Percentiles rank a stretch among this genome's conserved stretches.
Evolutionary conservation across 2,329 filamentous ascomycete species (phyloP).

Genomic region (Fusarium scirpi): DNA sequence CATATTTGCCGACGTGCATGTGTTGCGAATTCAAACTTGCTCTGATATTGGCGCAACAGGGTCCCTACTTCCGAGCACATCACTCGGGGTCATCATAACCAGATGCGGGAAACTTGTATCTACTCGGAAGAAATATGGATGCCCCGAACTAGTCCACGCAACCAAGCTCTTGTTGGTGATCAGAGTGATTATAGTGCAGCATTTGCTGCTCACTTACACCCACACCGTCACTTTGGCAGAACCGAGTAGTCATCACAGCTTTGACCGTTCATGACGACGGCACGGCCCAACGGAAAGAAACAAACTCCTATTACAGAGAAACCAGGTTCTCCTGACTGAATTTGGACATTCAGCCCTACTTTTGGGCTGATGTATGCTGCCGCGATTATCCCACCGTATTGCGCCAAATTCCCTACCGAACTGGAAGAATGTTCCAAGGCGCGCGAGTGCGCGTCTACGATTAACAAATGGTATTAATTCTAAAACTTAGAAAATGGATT

Average conservation of each 20-base stretch:
- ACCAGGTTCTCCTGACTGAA: constrained; percentile 21
- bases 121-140: constrained; percentile 10
- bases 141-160: constrained; percentile 23
- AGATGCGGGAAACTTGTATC: constrained; percentile 33
- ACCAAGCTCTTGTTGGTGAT: constrained; percentile 43
- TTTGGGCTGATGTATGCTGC: background rate
- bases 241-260: constrained; percentile 24
- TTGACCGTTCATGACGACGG: constrained; percentile 13
- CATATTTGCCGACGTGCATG: constrained; percentile 23
- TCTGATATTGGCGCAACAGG: constrained; percentile 23
- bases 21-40: constrained; percentile 4
- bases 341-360: constrained; percentile 1
- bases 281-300: constrained; percentile 19
- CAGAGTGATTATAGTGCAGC: constrained; percentile 34
- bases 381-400: constrained; percentile 8
- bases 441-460: constrained; percentile 27
- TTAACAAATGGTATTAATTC: constrained; percentile 33
- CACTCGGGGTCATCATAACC: constrained; percentile 18
- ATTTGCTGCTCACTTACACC: constrained; percentile 25
- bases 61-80: constrained; percentile 14
- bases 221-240: constrained; percentile 37
- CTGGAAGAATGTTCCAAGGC: constrained; percentile 3
- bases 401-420: background rate
- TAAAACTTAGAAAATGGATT: constrained; percentile 21
- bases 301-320: constrained; percentile 3